Conservation (phyloP, 139 green algal species). For the Chlorella sp. region DNA sequence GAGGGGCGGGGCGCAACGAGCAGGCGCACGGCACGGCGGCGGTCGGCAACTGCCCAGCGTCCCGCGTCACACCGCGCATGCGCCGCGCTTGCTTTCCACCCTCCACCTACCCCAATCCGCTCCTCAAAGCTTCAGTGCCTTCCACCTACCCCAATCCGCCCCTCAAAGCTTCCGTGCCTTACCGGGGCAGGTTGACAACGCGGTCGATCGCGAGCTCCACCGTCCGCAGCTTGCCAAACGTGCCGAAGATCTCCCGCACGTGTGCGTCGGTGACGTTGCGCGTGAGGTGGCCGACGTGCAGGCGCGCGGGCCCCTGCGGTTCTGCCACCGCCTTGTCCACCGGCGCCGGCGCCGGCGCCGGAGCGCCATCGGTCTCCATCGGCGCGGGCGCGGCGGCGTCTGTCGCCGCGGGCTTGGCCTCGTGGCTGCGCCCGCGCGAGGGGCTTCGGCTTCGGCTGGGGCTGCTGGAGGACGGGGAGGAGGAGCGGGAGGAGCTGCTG, state of each 20-base stretch:
- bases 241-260: slow-evolving; percentile 80
- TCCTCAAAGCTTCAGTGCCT: neutral
- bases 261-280: slow-evolving; percentile 83
- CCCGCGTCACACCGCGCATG: too few relatives aligned
- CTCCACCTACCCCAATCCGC: neutral
- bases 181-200: slow-evolving; percentile 71
- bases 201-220: slow-evolving; percentile 60
- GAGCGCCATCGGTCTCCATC: neutral
- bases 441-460: neutral
- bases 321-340: too few relatives aligned
- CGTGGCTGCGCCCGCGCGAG: neutral
- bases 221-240: slow-evolving; percentile 68
- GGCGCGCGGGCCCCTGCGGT: slow-evolving; percentile 25
- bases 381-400: neutral
- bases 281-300: slow-evolving; percentile 85
- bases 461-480: neutral
- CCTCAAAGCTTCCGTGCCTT: neutral
- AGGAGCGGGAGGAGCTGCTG: neutral
- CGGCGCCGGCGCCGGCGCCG: neutral
- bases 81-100: too few relatives aligned
- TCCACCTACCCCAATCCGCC: neutral
- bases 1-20: too few relatives aligned
- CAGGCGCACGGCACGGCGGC: neutral
- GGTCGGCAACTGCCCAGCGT: neutral
- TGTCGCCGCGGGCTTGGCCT: neutral